Conservation (phyloP, 2,329 filamentous ascomycete genomes). For the Aspergillus costaricaensis region DNA sequence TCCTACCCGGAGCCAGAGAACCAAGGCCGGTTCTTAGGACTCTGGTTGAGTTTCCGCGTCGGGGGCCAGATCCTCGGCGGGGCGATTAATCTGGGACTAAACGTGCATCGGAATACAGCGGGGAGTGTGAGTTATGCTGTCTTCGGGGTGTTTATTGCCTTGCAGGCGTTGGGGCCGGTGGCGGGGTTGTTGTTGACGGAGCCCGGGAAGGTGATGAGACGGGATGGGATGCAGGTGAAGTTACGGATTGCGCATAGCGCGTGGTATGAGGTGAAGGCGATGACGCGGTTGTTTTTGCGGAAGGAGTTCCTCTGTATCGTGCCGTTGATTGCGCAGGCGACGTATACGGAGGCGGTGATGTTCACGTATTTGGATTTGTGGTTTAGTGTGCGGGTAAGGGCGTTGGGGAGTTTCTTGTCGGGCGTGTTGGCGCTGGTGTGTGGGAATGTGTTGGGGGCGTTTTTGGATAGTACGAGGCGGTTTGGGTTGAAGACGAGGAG, state of each 20-base stretch:
- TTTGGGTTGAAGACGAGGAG: slow-evolving; percentile 58
- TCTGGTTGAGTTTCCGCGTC: slow-evolving; percentile 66
- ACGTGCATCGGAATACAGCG: slow-evolving; percentile 57
- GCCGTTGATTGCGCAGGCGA: slow-evolving; percentile 69
- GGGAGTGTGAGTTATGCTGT: slow-evolving; percentile 70
- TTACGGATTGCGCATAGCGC: slow-evolving; percentile 60
- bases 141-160: slow-evolving; percentile 68
- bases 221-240: slow-evolving; percentile 64
- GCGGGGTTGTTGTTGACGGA: slow-evolving; percentile 63
- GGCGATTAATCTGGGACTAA: slow-evolving; percentile 70
- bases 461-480: slow-evolving; percentile 58
- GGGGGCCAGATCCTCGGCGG: slow-evolving; percentile 70
- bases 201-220: slow-evolving; percentile 64
- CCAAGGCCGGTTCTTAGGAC: slow-evolving; percentile 64
- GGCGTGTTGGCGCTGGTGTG: slow-evolving; percentile 66
- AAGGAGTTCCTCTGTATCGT: slow-evolving; percentile 66
- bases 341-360: slow-evolving; percentile 71
- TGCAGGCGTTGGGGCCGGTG: slow-evolving; percentile 68
- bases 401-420: slow-evolving; percentile 70
- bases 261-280: slow-evolving; percentile 62
- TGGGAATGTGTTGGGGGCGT: slow-evolving; percentile 68
- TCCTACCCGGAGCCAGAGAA: slow-evolving; percentile 72
- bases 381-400: slow-evolving; percentile 69
- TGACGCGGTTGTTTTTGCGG: slow-evolving; percentile 60
- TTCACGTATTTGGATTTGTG: slow-evolving; percentile 69